Conservation (phyloP, 305 asterid genomes). For the Rubia tinctorum region DNA sequence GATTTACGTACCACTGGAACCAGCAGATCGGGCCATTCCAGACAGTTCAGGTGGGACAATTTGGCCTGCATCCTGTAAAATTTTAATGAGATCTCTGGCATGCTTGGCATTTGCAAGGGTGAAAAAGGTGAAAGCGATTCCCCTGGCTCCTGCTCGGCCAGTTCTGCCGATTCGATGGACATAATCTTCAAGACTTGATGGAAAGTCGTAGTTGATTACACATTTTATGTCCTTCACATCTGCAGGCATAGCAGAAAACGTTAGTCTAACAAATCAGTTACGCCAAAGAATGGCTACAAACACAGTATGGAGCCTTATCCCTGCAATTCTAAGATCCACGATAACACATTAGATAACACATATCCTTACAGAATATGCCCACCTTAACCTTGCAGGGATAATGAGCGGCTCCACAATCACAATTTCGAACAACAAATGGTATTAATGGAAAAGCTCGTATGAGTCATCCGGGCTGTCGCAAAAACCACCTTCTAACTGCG, state of each 20-base stretch:
- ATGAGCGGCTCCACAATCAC: constrained; percentile 73
- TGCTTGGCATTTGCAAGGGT: constrained; percentile 94
- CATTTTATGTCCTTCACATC: constrained; percentile 98
- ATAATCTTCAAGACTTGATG: constrained; percentile 95
- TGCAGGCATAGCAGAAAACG: constrained; percentile 27
- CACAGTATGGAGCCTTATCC: constrained; percentile 28
- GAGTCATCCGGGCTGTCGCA: constrained; percentile 97
- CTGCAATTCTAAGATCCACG: constrained; percentile 46
- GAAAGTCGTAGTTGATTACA: constrained; percentile 94
- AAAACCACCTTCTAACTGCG: constrained; percentile 79
- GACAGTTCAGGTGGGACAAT: constrained; percentile 84
- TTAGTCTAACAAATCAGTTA: constrained; percentile 22
- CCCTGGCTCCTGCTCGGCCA: constrained; percentile 99
- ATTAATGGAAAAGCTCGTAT: constrained; percentile 43
- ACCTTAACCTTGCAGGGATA: constrained; percentile 99
- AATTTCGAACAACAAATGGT: constrained; percentile 36
- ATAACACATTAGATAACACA: constrained; percentile 57
- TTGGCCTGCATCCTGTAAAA: constrained; percentile 95
- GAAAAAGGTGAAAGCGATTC: constrained; percentile 92
- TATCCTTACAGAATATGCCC: constrained; percentile 67
- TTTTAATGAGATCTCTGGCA: constrained; percentile 79
- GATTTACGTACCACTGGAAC: constrained; percentile 46
- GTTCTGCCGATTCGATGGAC: constrained; percentile 99
- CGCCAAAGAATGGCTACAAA: constrained; percentile 4
- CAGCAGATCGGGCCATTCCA: constrained; percentile 71